These are phyloP conservation scores for Olyra latifolia DNA, from an alignment of 176 grass and related monocot species.

Conservation along the genomic window DNA sequence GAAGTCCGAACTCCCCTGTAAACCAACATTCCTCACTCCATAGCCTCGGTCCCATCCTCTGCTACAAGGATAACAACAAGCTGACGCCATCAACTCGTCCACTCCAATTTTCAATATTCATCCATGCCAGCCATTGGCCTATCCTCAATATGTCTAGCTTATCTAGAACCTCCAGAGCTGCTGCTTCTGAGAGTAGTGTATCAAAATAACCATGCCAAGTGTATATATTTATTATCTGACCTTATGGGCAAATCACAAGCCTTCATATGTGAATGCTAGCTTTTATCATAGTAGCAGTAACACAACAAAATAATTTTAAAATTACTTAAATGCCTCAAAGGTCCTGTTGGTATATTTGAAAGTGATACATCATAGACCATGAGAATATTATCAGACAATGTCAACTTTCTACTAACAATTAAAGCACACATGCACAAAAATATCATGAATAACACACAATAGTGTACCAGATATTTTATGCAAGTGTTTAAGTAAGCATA, in stretches of 20 bases:
- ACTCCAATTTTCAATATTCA: too few relatives aligned
- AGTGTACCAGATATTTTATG: conserved; percentile 13
- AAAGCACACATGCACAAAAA: not conserved
- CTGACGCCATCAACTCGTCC: too few relatives aligned
- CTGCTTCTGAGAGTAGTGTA: too few relatives aligned
- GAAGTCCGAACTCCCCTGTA: too few relatives aligned
- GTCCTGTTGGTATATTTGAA: not conserved
- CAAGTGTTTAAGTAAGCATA: conserved; percentile 21
- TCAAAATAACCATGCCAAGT: conserved; percentile 5
- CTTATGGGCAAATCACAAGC: not conserved
- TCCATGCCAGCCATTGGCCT: too few relatives aligned
- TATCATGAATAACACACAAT: not conserved
- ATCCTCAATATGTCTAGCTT: too few relatives aligned
- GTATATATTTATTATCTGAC: conserved; percentile 12
- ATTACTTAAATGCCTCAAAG: conserved; percentile 19
- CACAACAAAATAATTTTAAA: not conserved
- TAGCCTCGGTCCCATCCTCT: too few relatives aligned
- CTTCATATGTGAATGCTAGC: conserved; percentile 23
- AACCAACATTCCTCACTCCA: too few relatives aligned
- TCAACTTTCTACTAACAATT: not conserved
- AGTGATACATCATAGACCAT: conserved; percentile 19
- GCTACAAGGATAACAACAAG: too few relatives aligned
- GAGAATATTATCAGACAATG: not conserved
- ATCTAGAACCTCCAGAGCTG: too few relatives aligned
- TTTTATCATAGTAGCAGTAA: not conserved